phyloP scores from a whole-genome alignment of 345 rosid genomes.

The Populus alba region DNA sequence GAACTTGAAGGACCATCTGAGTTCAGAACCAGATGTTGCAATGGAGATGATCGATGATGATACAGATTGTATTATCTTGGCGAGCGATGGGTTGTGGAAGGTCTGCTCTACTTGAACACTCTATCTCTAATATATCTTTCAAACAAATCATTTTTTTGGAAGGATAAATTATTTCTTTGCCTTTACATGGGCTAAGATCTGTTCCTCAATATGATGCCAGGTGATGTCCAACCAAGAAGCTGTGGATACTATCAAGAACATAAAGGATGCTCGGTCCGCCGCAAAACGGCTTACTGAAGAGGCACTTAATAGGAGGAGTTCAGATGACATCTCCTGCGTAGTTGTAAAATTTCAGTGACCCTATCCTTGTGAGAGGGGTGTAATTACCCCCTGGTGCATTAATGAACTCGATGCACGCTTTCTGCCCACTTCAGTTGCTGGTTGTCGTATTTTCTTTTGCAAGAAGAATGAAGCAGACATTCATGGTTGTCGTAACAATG shows the following conservation, averaged over 20 bases:
- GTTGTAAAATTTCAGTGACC: conserved; percentile 65
- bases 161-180: background rate
- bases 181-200: background rate
- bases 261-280: conserved; percentile 74
- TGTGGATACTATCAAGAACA: conserved; percentile 52
- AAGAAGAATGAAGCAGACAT: background rate
- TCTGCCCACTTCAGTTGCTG: conserved; percentile 6
- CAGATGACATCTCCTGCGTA: conserved; percentile 83
- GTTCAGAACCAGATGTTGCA: conserved; percentile 75
- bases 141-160: background rate
- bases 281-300: conserved; percentile 86
- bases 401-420: background rate
- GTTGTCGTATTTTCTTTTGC: background rate
- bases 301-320: conserved; percentile 66
- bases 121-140: conserved; percentile 13
- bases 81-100: conserved; percentile 97
- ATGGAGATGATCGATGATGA: conserved; percentile 55
- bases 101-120: conserved; percentile 30
- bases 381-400: background rate
- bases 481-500: background rate
- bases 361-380: background rate
- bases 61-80: conserved; percentile 66
- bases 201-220: conserved; percentile 29
- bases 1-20: conserved; percentile 79
- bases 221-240: conserved; percentile 94